These are phyloP conservation scores for Inonotus obliquus DNA, from an alignment of 1,284 basidiomycete genomes.

Conservation along the genomic window DNA sequence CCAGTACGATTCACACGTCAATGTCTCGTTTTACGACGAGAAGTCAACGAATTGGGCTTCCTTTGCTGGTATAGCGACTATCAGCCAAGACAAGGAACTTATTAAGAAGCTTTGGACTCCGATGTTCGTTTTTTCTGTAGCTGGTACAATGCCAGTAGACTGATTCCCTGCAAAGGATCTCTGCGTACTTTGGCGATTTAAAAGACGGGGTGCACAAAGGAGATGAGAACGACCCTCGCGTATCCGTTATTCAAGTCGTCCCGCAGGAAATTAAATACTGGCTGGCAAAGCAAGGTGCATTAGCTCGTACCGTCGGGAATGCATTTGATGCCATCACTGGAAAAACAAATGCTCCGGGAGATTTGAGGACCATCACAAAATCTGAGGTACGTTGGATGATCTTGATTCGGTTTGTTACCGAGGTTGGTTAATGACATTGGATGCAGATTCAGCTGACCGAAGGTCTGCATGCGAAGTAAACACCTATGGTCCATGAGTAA, in stretches of 20 bases:
- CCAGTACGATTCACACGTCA: conserved; percentile 70
- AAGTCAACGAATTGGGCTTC: conserved; percentile 81
- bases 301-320: conserved; percentile 47
- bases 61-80: conserved; percentile 70
- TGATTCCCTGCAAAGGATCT: conserved; percentile 36
- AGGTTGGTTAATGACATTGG: neutral
- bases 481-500: too few species aligned
- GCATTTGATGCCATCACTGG: conserved; percentile 53
- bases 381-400: conserved; percentile 45
- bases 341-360: conserved; percentile 55
- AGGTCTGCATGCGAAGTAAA: conserved; percentile 35
- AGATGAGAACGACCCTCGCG: conserved; percentile 74
- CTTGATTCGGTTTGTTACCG: neutral
- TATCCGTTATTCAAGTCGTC: conserved; percentile 76
- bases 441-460: conserved; percentile 36
- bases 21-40: conserved; percentile 75
- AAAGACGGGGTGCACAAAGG: conserved; percentile 87
- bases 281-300: conserved; percentile 44
- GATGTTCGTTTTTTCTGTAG: conserved; percentile 42
- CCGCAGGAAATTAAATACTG: conserved; percentile 83
- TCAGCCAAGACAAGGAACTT: conserved; percentile 57
- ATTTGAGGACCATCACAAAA: conserved; percentile 56
- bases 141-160: too few species aligned
- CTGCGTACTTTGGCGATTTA: conserved; percentile 85
- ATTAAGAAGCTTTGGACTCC: conserved; percentile 71